Conservation (phyloP, 23 red algal species). For the Pyropia yezoensis region DNA sequence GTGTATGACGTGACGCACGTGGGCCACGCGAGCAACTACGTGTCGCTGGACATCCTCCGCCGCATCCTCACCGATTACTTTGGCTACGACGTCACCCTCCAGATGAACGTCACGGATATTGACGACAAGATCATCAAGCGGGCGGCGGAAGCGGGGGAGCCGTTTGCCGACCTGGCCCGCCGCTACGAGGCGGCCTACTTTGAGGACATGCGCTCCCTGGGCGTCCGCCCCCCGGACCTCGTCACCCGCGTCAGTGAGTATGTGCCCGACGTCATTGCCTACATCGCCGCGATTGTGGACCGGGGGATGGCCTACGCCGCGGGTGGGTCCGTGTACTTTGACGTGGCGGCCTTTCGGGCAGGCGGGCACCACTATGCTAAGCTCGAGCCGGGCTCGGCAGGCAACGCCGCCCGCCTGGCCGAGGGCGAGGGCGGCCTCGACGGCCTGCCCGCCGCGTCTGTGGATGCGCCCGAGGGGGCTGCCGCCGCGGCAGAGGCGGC, state of each 20-base stretch:
- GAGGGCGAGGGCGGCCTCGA: slow-evolving; percentile 59
- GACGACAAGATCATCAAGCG: slow-evolving; percentile 98
- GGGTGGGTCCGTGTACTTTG: slow-evolving; percentile 86
- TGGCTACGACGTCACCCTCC: slow-evolving; percentile 48
- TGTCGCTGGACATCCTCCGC: slow-evolving; percentile 84
- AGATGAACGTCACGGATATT: slow-evolving; percentile 98
- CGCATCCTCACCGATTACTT: slow-evolving; percentile 80
- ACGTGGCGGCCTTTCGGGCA: slow-evolving; percentile 58
- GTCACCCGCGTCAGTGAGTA: slow-evolving; percentile 91
- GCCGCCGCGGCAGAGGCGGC: too few relatives aligned
- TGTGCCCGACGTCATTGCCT: slow-evolving; percentile 66
- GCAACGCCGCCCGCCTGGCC: slow-evolving; percentile 43
- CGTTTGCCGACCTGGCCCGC: slow-evolving; percentile 47
- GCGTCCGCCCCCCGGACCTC: slow-evolving; percentile 51
- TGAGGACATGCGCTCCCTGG: slow-evolving; percentile 79
- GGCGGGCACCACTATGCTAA: slow-evolving; percentile 76
- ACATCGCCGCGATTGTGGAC: slow-evolving; percentile 45
- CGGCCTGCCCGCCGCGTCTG: too few relatives aligned
- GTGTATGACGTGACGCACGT: slow-evolving; percentile 95
- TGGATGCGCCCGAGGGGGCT: too few relatives aligned
- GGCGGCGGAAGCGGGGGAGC: slow-evolving; percentile 36
- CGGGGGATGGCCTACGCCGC: slow-evolving; percentile 82
- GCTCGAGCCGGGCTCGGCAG: slow-evolving; percentile 72
- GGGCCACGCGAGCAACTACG: slow-evolving; percentile 94
- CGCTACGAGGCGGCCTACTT: slow-evolving; percentile 69